Evolutionary conservation across 495 filamentous ascomycete species (phyloP), one percentile per base, ranked within the genome.

Genomic region (Entonaema liquescens): DNA sequence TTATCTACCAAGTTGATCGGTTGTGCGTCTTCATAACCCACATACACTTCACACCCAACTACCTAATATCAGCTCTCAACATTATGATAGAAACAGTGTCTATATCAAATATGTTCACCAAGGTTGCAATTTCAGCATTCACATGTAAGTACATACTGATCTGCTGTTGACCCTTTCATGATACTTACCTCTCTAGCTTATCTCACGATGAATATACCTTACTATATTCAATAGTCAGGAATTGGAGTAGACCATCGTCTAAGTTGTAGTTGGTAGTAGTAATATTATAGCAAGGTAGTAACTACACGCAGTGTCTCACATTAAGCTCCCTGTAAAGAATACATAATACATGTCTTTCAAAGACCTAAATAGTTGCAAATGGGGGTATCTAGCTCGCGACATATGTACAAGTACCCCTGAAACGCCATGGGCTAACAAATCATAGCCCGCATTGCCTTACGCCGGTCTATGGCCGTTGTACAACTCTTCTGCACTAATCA

Each of bases 231-330:
- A 11, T 47, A 23, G 42, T 47, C 42, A 47, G 42, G 17, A 47
- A 21, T 47, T 47, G 17, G 42, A 23, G 42, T 47, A 6, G 3
- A 12, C 19, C 23, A 23, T 23, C 7, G 42, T 23, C 8, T 4
- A 47, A 23, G 4, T 12, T 23, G 19, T 47, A 12, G 19, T 23
- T 23, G 19, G 17, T 23, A 47, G 9, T 47, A 47, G 42, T 47
- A 47, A 47, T 47, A 47, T 47, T 47, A 47, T 47, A 21, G 42
- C 42, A 13, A 47, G 7, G 42, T 47, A 47, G 42, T 47, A 47
- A 2, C 42, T 47, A 47, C 42, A 47, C 17, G 12, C 19, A 23
- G 7, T 23, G 42, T 21, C 19, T 47, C 42, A 23, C 42, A 21
- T 47, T 21, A 47, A 23, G 12, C 9, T 21, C 42, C 21, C 42